These are phyloP conservation scores for Trametes cinnabarina DNA, from an alignment of 768 basidiomycete species.

Conservation along the genomic window DNA sequence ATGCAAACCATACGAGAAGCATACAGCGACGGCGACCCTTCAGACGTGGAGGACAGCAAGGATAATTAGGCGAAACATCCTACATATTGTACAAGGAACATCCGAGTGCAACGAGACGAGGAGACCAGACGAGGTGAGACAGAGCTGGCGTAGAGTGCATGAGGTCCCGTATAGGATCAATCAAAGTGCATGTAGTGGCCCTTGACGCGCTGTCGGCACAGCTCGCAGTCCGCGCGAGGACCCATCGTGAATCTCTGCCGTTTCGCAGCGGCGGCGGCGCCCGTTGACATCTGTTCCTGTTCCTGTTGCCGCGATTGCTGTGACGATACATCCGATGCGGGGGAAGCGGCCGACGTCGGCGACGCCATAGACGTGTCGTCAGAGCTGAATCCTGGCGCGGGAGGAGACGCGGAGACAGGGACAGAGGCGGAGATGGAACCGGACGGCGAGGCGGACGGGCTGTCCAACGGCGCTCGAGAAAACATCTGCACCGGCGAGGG, in stretches of 20 bases:
- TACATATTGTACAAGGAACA: too few species aligned
- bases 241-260: conserved; percentile 66
- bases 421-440: background rate
- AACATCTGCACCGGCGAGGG: conserved; percentile 24
- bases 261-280: conserved; percentile 26
- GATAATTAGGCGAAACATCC: background rate
- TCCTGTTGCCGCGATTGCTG: background rate
- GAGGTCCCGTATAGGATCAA: conserved; percentile 24
- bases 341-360: conserved; percentile 26
- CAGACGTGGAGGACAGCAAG: background rate
- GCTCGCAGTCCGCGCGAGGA: conserved; percentile 64
- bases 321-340: conserved; percentile 3
- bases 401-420: background rate
- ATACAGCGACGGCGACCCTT: background rate
- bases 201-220: conserved; percentile 61
- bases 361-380: conserved; percentile 13
- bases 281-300: background rate
- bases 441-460: background rate
- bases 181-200: conserved; percentile 74
- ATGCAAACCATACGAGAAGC: background rate
- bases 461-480: conserved; percentile 26
- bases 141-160: background rate
- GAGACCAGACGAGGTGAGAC: too few species aligned
- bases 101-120: background rate
- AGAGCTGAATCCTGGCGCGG: background rate